Base-by-base conservation (phyloP, 768 basidiomycete genomes). In the Psilocybe tampanensis region DNA sequence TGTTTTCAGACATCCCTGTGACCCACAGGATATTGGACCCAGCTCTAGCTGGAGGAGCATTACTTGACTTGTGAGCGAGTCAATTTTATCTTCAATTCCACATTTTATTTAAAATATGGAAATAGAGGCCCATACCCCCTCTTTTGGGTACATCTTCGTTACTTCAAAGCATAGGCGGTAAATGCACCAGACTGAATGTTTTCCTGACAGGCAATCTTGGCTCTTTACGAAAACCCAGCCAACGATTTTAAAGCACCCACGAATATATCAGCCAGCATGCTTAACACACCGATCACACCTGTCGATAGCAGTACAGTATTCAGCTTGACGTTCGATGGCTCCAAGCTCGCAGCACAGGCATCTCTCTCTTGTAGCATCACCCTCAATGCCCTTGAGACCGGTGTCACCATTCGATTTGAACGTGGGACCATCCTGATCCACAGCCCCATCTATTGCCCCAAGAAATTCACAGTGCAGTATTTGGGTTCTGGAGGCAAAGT, bases 11-110 rank as follows among this genome's bases (percentile, higher is more conserved):
- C 61, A 72, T 86, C 42, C 85, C 89, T 0, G 75, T 72, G 55
- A 88, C 85, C 0, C 86, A 92, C 72, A 76, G 94, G 52, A 90
- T 95, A 59, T 70, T 95, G 56, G 84, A 94, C 64, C 92, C 94
- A 2, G 69, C 71, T 18, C 80, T 96, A 3, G 94, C 90, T 22
- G 93, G 94, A 9, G 93, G 93, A 0, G 91, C 86, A 12, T 67
- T 96, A 24, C 81, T 96, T 19, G 94, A 95, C 68, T 80, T 95
- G 89, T 92, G 61, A 71, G 88, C 72, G 8, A 39, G 23, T 53
- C 34, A 11, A 12, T 5, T 44, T 18, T 22, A 29, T 6, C 12
- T 15, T 15, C 54, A 15, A 22, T 45, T 47, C 17, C n/a, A 15
- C n/a, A n/a, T 2, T 47, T 42, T 42, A 24, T 21, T 41, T 21